Evolutionary conservation across 2,329 filamentous ascomycete species (phyloP).

Genomic region (Penicillium sp.): DNA sequence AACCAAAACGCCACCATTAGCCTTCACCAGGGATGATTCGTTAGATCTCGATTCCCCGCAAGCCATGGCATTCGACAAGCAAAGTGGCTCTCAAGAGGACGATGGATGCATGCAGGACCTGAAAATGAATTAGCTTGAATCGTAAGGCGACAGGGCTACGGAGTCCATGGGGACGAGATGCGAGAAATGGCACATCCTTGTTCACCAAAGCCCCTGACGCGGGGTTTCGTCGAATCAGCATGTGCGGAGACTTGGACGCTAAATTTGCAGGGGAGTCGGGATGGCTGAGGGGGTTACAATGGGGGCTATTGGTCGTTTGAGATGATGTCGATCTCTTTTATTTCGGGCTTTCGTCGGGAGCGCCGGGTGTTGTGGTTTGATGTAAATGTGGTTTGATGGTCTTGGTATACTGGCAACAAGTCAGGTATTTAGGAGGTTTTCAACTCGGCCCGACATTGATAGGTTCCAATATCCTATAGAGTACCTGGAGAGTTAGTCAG

Average conservation of each 20-base stretch:
- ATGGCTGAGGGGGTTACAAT: neutral
- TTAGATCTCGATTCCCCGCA: neutral
- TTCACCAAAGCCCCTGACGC: neutral
- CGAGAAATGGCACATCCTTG: constrained; percentile 1
- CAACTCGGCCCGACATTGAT: neutral
- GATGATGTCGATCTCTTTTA: constrained; percentile 10
- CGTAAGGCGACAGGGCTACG: neutral
- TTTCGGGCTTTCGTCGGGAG: neutral
- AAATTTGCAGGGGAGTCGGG: constrained; percentile 10
- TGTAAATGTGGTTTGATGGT: neutral
- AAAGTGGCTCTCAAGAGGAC: neutral
- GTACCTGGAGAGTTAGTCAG: neutral
- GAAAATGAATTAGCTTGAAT: neutral
- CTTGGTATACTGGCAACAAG: neutral
- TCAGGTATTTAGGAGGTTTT: neutral
- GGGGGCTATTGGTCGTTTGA: constrained; percentile 3
- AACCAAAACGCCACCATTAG: neutral
- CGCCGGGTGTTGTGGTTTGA: neutral
- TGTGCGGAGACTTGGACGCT: neutral
- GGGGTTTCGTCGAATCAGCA: constrained; percentile 1
- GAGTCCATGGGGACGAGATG: neutral
- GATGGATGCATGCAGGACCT: neutral
- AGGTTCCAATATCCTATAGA: neutral
- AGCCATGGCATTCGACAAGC: neutral
- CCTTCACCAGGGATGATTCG: neutral